A percentile compares a stretch with the other conserved stretches of the same genome.
These are phyloP conservation scores for Abelmoschus esculentus DNA, from an alignment of 345 rosid genomes.

Conservation along the genomic window DNA sequence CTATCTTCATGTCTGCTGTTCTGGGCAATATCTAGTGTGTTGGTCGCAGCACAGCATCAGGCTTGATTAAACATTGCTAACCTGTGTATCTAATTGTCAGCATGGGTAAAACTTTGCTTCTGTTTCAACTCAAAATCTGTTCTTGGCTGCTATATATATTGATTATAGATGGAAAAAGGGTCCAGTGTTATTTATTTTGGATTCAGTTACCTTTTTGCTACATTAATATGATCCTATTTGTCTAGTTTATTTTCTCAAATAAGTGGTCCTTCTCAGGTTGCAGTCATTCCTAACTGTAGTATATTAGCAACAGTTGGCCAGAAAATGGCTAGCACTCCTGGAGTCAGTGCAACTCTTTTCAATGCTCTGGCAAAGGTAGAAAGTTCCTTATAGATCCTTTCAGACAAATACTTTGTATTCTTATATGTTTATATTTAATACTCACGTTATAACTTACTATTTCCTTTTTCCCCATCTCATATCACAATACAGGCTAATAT, in stretches of 20 bases:
- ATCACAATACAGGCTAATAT: conserved; percentile 70
- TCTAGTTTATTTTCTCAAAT: conserved; percentile 16
- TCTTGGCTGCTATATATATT: background rate
- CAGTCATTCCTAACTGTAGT: conserved; percentile 77
- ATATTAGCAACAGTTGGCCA: conserved; percentile 95
- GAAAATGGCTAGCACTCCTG: conserved; percentile 99
- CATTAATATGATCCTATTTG: conserved; percentile 7
- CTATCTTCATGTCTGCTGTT: background rate
- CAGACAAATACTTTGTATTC: background rate
- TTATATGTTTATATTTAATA: background rate
- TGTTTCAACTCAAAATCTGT: background rate
- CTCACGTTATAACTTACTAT: background rate
- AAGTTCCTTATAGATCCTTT: background rate
- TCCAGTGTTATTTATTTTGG: background rate
- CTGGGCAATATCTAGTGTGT: background rate
- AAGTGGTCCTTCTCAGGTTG: conserved; percentile 49
- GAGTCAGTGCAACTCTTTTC: conserved; percentile 92
- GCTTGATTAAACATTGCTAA: background rate
- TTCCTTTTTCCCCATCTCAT: background rate
- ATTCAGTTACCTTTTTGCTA: background rate
- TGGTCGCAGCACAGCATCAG: background rate
- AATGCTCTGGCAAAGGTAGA: conserved; percentile 89
- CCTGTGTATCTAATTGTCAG: background rate
- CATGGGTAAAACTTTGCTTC: background rate
- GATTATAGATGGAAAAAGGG: background rate